These are phyloP conservation scores for Sarocladium oryzae DNA, from an alignment of 2,329 filamentous ascomycete genomes.

Conservation along the genomic window DNA sequence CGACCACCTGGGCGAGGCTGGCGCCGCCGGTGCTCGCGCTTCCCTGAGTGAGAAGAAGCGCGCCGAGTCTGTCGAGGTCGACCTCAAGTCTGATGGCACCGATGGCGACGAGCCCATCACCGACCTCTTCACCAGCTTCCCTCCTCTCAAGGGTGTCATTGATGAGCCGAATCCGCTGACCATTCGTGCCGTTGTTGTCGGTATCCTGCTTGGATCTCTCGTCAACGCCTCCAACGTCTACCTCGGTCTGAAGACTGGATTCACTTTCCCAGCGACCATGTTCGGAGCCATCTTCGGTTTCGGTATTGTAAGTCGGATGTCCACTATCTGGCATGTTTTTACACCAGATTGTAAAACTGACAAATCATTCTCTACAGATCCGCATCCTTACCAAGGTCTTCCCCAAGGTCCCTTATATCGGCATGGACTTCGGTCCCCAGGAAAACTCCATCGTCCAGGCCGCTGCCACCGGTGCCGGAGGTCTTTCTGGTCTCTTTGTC, in stretches of 20 bases:
- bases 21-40: background rate
- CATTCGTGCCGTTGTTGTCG: constrained; percentile 47
- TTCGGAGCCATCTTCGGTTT: constrained; percentile 54
- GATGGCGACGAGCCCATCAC: constrained; percentile 23
- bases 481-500: constrained; percentile 50
- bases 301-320: constrained; percentile 29
- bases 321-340: background rate
- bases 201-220: constrained; percentile 49
- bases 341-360: background rate
- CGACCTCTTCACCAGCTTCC: constrained; percentile 21
- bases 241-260: constrained; percentile 49
- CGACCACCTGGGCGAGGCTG: background rate
- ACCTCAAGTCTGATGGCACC: constrained; percentile 20
- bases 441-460: constrained; percentile 59
- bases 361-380: background rate
- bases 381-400: constrained; percentile 39
- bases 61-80: constrained; percentile 17
- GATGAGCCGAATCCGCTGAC: constrained; percentile 46
- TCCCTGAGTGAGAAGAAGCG: constrained; percentile 19
- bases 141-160: constrained; percentile 30
- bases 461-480: constrained; percentile 52
- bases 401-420: constrained; percentile 43
- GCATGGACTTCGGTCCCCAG: constrained; percentile 50
- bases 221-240: constrained; percentile 59
- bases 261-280: constrained; percentile 41